Evolutionary conservation across 495 filamentous ascomycete genomes (phyloP), one percentile per base, ranked within the genome.

Genomic region (Neurospora pannonica): DNA sequence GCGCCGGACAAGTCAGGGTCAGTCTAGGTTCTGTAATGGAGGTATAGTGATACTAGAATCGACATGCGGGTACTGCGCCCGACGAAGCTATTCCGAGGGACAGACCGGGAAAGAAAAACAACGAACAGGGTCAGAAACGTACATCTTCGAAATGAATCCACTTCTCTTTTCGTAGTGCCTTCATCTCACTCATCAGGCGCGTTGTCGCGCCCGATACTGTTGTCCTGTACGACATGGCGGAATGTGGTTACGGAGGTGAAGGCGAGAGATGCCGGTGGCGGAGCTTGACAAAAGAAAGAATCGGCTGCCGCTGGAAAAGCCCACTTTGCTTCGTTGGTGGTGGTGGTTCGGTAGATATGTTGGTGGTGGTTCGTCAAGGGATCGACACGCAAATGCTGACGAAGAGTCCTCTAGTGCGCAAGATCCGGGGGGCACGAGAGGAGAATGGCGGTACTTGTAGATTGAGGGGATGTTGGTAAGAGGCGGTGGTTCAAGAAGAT

Each of bases 141-240:
- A 81, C 75, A 71, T 82, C 88, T 76, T 81, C 93, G 76, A 97
- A 92, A 78, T 97, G 89, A 38, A 97, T 93, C 96, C 96, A 99
- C 77, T 92, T 92, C 86, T 98, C 95, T 78, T 94, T 90, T 13
- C 89, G 86, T 9, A 98, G 88, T 19, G 88, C 84, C 82, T 94
- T 94, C 87, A 92, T 92, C 86, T 98, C 96, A 72, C 90, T 90
- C 92, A 96, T 94, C 39, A 99, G 87, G 39, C 96, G 92, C 67
- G 92, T 90, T 81, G 94, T 92, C 8, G 95, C 92, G 74, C 84
- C 85, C 24, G 79, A 79, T 15, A 78, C 73, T 71, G 71, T 73
- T 31, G 70, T 38, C 21, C 60, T 36, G 31, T 74, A 72, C 40
- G 76, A 74, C 74, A 78, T 79, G 36, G 71, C 71, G 72, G 15